These are phyloP conservation scores for Annulohypoxylon truncatum DNA, from an alignment of 2,329 filamentous ascomycete genomes.

Conservation along the genomic window DNA sequence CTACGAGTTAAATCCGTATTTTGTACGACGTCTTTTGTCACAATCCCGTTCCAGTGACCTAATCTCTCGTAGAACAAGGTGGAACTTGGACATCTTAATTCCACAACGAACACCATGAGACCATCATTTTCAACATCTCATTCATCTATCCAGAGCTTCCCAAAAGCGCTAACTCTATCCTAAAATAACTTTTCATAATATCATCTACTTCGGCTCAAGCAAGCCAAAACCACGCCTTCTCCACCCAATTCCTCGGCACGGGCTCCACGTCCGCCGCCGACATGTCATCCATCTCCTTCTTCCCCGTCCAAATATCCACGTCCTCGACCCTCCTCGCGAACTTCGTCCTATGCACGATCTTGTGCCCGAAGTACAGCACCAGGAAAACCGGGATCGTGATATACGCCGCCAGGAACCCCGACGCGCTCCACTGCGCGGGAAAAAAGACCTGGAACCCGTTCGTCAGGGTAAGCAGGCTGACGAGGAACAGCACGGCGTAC, in stretches of 20 bases:
- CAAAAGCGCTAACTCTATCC: background rate
- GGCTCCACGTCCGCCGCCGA: slow-evolving; percentile 60
- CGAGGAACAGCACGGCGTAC: slow-evolving; percentile 67
- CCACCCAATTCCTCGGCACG: slow-evolving; percentile 61
- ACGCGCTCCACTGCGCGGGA: slow-evolving; percentile 69
- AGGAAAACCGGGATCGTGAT: slow-evolving; percentile 72
- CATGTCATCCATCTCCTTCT: slow-evolving; percentile 71
- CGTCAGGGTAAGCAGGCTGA: slow-evolving; percentile 73
- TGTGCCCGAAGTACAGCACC: slow-evolving; percentile 70
- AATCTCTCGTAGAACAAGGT: too few relatives aligned
- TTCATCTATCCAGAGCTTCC: background rate
- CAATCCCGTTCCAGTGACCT: too few relatives aligned
- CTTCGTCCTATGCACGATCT: slow-evolving; percentile 60
- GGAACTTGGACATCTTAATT: too few relatives aligned
- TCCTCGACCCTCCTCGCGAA: slow-evolving; percentile 58
- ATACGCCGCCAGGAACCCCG: slow-evolving; percentile 73
- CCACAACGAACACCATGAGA: too few relatives aligned
- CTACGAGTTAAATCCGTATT: background rate
- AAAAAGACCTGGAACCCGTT: slow-evolving; percentile 83
- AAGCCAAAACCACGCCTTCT: slow-evolving; percentile 68
- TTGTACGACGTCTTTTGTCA: background rate
- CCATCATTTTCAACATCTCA: background rate
- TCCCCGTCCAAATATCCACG: slow-evolving; percentile 68
- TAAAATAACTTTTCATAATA: background rate
- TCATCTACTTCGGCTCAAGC: slow-evolving; percentile 50